Evolutionary conservation across 495 filamentous ascomycete species (phyloP), one percentile per base, ranked within the genome.

Genomic region (Penicillium dipodomyicola): DNA sequence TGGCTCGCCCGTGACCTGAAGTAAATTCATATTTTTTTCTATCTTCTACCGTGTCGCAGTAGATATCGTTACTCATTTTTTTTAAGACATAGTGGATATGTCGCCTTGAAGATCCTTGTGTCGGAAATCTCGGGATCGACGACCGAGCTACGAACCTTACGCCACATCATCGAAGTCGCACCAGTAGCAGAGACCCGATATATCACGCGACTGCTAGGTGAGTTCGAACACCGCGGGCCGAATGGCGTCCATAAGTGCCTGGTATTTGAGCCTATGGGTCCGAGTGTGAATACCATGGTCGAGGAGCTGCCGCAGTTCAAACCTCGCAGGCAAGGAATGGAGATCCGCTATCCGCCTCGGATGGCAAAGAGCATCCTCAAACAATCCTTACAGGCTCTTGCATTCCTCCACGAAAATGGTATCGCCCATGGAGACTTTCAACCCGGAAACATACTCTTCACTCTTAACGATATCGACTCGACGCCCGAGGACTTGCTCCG

Each of bases 231-330:
- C 54, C 32, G 52, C 32, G 77, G 77, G 8, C 78, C 77, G 8
- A 82, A 82, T 63, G 79, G 80, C 3, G 62, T 60, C 8, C 80
- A 81, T 58, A 64, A 62, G 12, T 82, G 80, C 42, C 69, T 83
- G 9, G 76, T 81, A 33, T 72, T 78, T 60, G 74, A 81, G 54
- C 64, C 67, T 10, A 72, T 82, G 72, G 77, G 77, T 29, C 73
- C 77, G 9, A 72, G 61, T 67, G 64, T 69, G 14, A 64, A 64
- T 47, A 65, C 44, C 32, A 70, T 70, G 65, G 64, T 70, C 10
- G 67, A 72, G 57, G 63, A 72, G 58, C 58, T 67, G 40, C 63
- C 64, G 29, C 62, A 63, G 32, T 67, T 68, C 51, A 66, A 69
- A 46, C 62, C 54, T 52, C 58, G 57, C 29, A 56, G 20, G 43